phyloP scores from a whole-genome alignment of 768 basidiomycete genomes.

The Psilocybe subaeruginosa region DNA sequence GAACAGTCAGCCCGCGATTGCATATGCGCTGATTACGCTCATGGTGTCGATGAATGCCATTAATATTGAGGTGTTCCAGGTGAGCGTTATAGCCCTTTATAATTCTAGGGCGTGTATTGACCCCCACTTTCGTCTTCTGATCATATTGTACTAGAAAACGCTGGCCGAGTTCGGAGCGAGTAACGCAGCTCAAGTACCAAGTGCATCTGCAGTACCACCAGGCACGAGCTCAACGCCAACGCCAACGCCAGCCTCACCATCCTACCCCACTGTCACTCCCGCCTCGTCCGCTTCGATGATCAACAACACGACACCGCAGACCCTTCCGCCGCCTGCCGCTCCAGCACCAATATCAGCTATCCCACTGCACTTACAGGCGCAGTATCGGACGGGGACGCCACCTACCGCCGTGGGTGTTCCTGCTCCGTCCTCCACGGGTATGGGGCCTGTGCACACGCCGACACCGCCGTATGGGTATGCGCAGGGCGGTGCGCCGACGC shows the following conservation, averaged over 20 bases:
- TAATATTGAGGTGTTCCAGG: slow-evolving; percentile 77
- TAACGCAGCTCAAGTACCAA: slow-evolving; percentile 18
- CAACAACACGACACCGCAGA: slow-evolving; percentile 20
- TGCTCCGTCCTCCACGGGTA: not conserved
- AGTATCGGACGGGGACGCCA: slow-evolving; percentile 38
- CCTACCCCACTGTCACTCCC: not conserved
- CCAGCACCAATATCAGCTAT: slow-evolving; percentile 45
- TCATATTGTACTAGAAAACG: slow-evolving; percentile 51
- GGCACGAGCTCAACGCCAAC: not conserved
- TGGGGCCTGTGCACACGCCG: slow-evolving; percentile 21
- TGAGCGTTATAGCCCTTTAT: slow-evolving; percentile 27
- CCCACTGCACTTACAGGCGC: slow-evolving; percentile 47
- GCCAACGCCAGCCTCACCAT: not conserved
- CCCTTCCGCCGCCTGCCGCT: slow-evolving; percentile 29
- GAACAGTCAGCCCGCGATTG: slow-evolving; percentile 73
- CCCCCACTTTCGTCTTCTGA: not conserved
- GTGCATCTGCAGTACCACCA: slow-evolving; percentile 24
- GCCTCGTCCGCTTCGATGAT: not conserved
- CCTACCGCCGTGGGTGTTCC: slow-evolving; percentile 16
- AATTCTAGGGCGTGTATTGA: not conserved
- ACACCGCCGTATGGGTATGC: slow-evolving; percentile 29
- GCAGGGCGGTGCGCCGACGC: slow-evolving; percentile 16
- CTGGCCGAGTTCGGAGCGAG: slow-evolving; percentile 53
- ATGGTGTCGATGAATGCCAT: slow-evolving; percentile 81
- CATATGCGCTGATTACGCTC: slow-evolving; percentile 74